These are phyloP conservation scores for Arabis alpina DNA, from an alignment of 345 rosid species.

Conservation along the genomic window DNA sequence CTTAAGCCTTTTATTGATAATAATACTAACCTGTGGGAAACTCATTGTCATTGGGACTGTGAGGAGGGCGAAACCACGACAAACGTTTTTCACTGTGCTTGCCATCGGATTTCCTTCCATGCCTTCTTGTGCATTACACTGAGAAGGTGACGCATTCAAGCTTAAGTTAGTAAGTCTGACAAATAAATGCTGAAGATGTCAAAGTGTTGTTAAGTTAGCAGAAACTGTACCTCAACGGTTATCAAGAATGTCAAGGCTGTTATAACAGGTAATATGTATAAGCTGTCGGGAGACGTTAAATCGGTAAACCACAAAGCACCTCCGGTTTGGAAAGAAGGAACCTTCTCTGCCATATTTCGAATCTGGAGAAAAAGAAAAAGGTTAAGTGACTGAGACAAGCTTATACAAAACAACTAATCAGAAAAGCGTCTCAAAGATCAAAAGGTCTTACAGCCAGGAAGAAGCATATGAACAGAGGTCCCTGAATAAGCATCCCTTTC, in stretches of 20 bases:
- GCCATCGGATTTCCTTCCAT: conserved; percentile 81
- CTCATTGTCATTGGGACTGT: conserved; percentile 75
- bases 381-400: neutral
- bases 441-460: conserved; percentile 77
- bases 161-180: neutral
- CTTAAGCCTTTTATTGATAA: neutral
- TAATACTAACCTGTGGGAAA: conserved; percentile 66
- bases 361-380: conserved; percentile 49
- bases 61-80: conserved; percentile 61
- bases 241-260: conserved; percentile 67
- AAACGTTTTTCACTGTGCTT: conserved; percentile 59
- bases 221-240: conserved; percentile 76
- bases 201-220: conserved; percentile 16
- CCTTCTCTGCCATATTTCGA: conserved; percentile 83
- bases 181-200: neutral
- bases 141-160: neutral
- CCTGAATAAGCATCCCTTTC: conserved; percentile 84
- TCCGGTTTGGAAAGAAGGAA: conserved; percentile 80
- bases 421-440: neutral
- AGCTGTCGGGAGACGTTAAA: conserved; percentile 71
- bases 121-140: conserved; percentile 88
- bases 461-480: conserved; percentile 74
- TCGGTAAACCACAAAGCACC: conserved; percentile 87
- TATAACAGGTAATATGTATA: conserved; percentile 72
- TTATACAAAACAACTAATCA: conserved; percentile 17